Evolutionary conservation across 2,329 filamentous ascomycete genomes (phyloP), one percentile per base, ranked within the genome.

Genomic region (Aspergillus vadensis): DNA sequence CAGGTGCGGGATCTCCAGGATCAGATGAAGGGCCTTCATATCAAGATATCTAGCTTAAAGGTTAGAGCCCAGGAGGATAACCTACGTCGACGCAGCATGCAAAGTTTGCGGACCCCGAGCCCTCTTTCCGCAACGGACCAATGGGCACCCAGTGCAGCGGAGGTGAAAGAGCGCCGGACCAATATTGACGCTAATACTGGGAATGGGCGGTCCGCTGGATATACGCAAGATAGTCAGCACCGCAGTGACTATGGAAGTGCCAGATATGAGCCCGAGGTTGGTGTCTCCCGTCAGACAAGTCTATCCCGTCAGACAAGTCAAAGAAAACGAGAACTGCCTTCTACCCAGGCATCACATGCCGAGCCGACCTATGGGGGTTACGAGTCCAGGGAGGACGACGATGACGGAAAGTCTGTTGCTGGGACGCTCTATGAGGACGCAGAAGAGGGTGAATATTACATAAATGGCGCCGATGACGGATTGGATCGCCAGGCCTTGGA

Each of bases 21-120:
- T 65, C 92, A 96, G 73, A 91, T 97, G 85, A 88, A 90, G 58
- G 91, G 90, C 56, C 81, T 97, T 50, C 93, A 92, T 71, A 91
- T 90, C 61, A 91, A 92, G 69, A 92, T 97, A 38, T 93, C 91
- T 1, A 89, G 82, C 15, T 76, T 97, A 44, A 89, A 91, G 67
- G 87, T 92, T 63, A 88, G 91, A 68, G 90, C 91, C 0, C 86
- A 90, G 19, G 90, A 90, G 60, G 92, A 96, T 67, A 92, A 85
- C 67, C 76, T 96, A 69, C 88, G 91, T 69, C 85, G 92, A 54
- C 85, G 88, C 58, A 96, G 91, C 73, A 75, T 93, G 55, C 88
- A 91, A 67, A 92, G 85, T 69, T 76, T 94, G 61, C 85, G 91
- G 39, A 89, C 88, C 1, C 87, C 88, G 0, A 95, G 89, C 70